Evolutionary conservation across 306 rosid species (phyloP).

Genomic region (Medicago ruthenica): DNA sequence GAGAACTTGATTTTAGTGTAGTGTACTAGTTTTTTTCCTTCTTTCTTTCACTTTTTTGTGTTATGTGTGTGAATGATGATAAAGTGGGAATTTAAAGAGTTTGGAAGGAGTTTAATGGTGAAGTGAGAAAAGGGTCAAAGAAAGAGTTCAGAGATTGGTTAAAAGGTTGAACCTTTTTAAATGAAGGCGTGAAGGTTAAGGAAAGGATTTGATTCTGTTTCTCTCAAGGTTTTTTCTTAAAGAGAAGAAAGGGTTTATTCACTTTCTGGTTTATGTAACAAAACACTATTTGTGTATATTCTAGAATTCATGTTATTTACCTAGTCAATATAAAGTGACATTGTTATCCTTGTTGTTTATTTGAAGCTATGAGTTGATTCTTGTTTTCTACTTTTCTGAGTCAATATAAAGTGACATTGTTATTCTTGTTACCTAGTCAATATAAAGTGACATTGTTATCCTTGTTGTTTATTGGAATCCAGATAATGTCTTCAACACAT

Average conservation of each 20-base stretch:
- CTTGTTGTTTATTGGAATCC: too few species aligned
- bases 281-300: too few species aligned
- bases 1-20: conserved; percentile 20
- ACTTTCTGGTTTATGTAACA: too few species aligned
- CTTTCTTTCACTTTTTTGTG: background rate
- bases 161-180: conserved; percentile 34
- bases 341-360: too few species aligned
- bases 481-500: too few species aligned
- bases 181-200: conserved; percentile 80
- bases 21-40: background rate
- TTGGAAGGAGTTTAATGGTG: background rate
- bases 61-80: background rate
- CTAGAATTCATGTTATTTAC: too few species aligned
- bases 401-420: too few species aligned
- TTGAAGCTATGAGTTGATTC: too few species aligned
- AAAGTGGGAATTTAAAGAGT: conserved; percentile 40
- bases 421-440: too few species aligned
- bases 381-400: too few species aligned
- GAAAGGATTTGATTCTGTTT: conserved; percentile 67
- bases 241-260: conserved; percentile 20
- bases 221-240: conserved; percentile 75
- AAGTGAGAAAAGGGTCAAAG: conserved; percentile 30
- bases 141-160: conserved; percentile 12
- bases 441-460: too few species aligned
- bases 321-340: too few species aligned